phyloP scores from a whole-genome alignment of 345 rosid genomes.

The Sonneratia alba region DNA sequence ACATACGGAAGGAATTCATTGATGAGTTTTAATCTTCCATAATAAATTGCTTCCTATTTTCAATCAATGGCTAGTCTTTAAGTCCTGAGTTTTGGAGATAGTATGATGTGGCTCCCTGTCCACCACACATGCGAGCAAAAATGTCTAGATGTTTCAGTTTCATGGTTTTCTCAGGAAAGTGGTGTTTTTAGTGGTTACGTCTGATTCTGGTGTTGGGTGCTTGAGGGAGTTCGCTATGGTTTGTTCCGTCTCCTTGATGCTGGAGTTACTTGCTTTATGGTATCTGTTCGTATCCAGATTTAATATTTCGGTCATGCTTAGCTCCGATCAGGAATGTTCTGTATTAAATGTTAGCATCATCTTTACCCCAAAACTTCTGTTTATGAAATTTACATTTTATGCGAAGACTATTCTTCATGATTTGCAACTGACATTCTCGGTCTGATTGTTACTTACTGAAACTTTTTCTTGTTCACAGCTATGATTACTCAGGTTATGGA shows the following conservation, averaged over 20 bases:
- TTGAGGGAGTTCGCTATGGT: neutral
- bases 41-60: no score
- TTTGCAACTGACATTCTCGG: neutral
- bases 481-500: slow-evolving; percentile 99
- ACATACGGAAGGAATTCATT: neutral
- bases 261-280: neutral
- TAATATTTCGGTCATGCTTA: neutral
- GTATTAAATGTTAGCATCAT: neutral
- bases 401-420: neutral
- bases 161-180: neutral
- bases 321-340: neutral
- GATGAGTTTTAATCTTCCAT: neutral
- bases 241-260: neutral
- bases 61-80: no score
- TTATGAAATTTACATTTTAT: neutral
- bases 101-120: neutral
- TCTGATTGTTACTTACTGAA: neutral
- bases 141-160: neutral
- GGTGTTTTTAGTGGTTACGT: neutral
- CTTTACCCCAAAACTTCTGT: neutral
- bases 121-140: neutral
- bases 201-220: neutral
- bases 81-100: no score
- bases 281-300: neutral
- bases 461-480: slow-evolving; percentile 37